Conservation (phyloP, 306 rosid species). For the Nissolia schottii region DNA sequence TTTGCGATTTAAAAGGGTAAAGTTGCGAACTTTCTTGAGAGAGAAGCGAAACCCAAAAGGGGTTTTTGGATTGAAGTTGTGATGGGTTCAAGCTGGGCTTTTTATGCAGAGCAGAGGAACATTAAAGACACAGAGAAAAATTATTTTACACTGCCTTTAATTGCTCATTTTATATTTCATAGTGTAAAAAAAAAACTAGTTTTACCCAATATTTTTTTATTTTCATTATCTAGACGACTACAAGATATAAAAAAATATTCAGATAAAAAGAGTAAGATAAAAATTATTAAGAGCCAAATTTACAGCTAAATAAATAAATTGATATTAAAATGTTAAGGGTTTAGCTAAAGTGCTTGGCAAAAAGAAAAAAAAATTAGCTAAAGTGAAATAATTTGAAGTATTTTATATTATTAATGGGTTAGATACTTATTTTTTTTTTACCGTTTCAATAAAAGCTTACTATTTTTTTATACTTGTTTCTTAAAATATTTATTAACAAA, state of each 20-base stretch:
- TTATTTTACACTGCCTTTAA: background rate
- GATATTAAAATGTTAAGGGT: too few relatives aligned
- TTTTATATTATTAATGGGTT: too few relatives aligned
- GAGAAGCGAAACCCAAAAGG: background rate
- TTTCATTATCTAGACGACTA: background rate
- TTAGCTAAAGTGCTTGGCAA: too few relatives aligned
- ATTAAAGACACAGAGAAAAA: background rate
- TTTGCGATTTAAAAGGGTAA: background rate
- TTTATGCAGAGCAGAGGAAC: background rate
- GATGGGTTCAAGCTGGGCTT: background rate
- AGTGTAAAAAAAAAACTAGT: background rate
- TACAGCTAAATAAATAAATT: background rate
- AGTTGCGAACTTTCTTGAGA: background rate
- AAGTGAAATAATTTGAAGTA: too few relatives aligned
- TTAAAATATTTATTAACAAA: too few relatives aligned
- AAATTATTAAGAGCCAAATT: background rate
- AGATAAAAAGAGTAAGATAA: too few relatives aligned
- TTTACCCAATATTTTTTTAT: too few relatives aligned
- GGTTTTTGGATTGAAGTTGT: background rate
- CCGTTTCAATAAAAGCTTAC: too few relatives aligned
- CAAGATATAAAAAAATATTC: too few relatives aligned
- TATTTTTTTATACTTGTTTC: too few relatives aligned
- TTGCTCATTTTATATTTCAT: background rate
- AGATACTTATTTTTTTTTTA: too few relatives aligned
- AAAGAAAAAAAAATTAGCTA: too few relatives aligned